These are phyloP conservation scores for Colletotrichum sp. DNA, from an alignment of 2,329 filamentous ascomycete genomes.

Conservation along the genomic window DNA sequence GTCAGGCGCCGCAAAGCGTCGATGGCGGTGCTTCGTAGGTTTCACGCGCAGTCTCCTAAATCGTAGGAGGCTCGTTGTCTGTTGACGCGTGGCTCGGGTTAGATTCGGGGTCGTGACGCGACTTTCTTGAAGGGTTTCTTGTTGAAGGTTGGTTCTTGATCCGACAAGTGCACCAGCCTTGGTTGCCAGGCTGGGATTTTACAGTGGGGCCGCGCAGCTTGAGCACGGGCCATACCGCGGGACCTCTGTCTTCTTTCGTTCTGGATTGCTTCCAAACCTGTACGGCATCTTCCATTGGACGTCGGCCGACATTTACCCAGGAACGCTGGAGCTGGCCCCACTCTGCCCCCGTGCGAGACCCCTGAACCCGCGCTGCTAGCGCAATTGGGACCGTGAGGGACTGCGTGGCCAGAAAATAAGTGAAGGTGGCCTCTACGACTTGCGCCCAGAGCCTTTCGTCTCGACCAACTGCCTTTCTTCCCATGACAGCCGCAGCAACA, in stretches of 20 bases:
- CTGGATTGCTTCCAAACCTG: background rate
- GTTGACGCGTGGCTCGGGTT: background rate
- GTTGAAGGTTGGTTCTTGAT: background rate
- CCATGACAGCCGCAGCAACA: background rate
- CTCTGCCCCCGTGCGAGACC: slow-evolving; percentile 10
- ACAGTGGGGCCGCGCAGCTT: slow-evolving; percentile 14
- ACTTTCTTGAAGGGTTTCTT: background rate
- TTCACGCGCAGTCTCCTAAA: background rate
- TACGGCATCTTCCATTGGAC: slow-evolving; percentile 16
- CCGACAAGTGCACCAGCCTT: background rate
- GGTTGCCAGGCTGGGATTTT: slow-evolving; percentile 20
- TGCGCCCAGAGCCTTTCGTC: background rate
- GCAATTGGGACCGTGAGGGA: slow-evolving; percentile 7
- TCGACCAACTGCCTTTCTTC: background rate
- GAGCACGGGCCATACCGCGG: slow-evolving; percentile 1
- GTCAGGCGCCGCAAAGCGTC: background rate
- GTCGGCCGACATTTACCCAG: slow-evolving; percentile 11
- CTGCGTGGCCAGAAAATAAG: slow-evolving; percentile 26
- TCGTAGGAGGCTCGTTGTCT: background rate
- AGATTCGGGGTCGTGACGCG: background rate
- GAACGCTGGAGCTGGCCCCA: background rate
- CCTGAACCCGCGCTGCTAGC: slow-evolving; percentile 14
- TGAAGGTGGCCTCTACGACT: slow-evolving; percentile 40
- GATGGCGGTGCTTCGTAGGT: background rate
- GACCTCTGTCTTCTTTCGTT: background rate